These are phyloP conservation scores for Streptanthus diversifolius DNA, from an alignment of 345 rosid genomes.

Conservation along the genomic window DNA sequence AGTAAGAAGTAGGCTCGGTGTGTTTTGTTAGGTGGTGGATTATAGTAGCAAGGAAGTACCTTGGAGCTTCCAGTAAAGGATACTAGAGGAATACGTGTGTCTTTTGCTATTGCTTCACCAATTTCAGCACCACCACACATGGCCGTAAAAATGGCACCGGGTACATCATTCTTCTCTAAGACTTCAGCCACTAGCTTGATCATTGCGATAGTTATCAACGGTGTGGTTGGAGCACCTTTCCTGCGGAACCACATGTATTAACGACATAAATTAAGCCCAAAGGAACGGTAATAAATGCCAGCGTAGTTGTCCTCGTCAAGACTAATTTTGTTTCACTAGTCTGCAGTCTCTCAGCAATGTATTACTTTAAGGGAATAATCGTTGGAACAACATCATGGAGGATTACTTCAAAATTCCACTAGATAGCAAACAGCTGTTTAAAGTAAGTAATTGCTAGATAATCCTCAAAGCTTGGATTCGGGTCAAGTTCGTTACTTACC, in stretches of 20 bases:
- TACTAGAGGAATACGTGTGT: conserved; percentile 71
- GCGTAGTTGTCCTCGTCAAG: not conserved
- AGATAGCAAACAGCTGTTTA: not conserved
- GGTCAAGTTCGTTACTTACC: conserved; percentile 49
- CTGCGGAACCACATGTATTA: conserved; percentile 34
- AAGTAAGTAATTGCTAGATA: not conserved
- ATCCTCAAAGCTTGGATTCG: not conserved
- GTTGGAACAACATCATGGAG: not conserved
- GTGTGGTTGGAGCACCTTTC: conserved; percentile 99
- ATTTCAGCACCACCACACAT: conserved; percentile 94
- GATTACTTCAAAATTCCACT: not conserved
- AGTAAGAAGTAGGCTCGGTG: not conserved
- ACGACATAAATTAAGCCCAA: not conserved
- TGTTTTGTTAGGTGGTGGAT: not conserved
- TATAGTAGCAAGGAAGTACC: conserved; percentile 40
- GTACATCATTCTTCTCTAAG: conserved; percentile 79
- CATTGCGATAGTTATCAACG: conserved; percentile 89
- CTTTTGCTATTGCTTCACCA: conserved; percentile 89
- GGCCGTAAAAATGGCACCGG: conserved; percentile 89
- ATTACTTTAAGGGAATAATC: not conserved
- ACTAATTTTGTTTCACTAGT: not conserved
- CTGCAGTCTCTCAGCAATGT: not conserved
- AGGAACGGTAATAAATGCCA: not conserved
- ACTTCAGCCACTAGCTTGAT: conserved; percentile 82
- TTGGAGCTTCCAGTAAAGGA: conserved; percentile 94